These are phyloP conservation scores for Lactarius vividus DNA, from an alignment of 768 basidiomycete species.

Conservation along the genomic window DNA sequence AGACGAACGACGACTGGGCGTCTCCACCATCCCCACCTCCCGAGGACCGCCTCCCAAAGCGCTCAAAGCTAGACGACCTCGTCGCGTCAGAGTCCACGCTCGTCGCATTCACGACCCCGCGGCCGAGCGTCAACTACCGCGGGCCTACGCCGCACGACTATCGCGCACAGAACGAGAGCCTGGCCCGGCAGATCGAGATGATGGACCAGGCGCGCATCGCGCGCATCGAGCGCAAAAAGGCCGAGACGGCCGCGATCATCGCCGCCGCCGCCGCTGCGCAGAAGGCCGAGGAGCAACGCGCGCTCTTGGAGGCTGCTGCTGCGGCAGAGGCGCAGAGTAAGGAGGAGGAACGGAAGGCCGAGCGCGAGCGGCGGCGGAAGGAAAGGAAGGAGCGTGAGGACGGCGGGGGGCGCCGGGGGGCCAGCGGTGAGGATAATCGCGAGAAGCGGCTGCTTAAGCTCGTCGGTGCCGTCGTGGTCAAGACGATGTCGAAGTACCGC, in stretches of 20 bases:
- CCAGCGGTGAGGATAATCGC: conserved; percentile 49
- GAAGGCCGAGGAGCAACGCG: conserved; percentile 28
- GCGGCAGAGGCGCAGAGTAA: conserved; percentile 28
- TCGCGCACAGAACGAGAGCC: not conserved
- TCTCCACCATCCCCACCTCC: conserved; percentile 19
- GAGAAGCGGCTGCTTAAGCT: conserved; percentile 83
- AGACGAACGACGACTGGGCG: conserved; percentile 12
- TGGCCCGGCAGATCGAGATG: not conserved
- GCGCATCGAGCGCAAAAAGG: conserved; percentile 25
- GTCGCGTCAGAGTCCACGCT: conserved; percentile 14
- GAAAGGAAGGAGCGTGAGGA: conserved; percentile 34
- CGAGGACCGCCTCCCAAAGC: conserved; percentile 28
- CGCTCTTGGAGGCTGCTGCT: conserved; percentile 27
- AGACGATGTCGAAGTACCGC: conserved; percentile 87
- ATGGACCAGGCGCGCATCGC: not conserved
- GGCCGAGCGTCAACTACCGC: not conserved
- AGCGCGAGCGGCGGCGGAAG: conserved; percentile 30
- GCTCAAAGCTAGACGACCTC: conserved; percentile 26
- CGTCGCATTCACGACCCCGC: not conserved
- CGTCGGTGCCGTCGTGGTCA: conserved; percentile 87
- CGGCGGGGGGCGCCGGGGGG: no score
- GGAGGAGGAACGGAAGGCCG: conserved; percentile 29
- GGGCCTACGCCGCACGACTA: no score
- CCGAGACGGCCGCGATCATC: conserved; percentile 41
- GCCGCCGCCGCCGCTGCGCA: conserved; percentile 39